Conservation (phyloP, 805 yeast species). For the Zygoascus flipseniorum region DNA sequence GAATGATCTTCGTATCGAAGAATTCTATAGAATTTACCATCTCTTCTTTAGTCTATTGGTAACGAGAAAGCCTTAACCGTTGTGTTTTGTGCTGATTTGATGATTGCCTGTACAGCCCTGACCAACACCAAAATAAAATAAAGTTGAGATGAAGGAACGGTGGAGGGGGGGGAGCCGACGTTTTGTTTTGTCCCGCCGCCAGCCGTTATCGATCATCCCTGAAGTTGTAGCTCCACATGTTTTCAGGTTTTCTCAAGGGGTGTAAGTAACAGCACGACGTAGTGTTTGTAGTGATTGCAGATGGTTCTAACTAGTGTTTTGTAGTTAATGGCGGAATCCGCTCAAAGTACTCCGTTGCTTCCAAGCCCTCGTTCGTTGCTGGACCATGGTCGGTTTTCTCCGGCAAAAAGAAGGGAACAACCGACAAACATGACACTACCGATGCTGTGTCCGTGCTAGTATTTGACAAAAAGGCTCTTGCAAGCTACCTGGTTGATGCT, state of each 20-base stretch:
- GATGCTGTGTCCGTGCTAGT: constrained; percentile 67
- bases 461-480: constrained; percentile 73
- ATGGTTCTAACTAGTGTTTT: background rate
- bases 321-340: constrained; percentile 23
- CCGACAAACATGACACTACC: background rate
- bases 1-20: constrained; percentile 30
- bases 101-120: no score
- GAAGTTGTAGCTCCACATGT: constrained; percentile 4
- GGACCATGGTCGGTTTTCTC: constrained; percentile 84
- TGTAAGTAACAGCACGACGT: constrained; percentile 10
- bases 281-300: background rate
- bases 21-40: background rate
- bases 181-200: background rate
- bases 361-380: constrained; percentile 59
- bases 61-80: background rate
- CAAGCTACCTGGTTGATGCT: constrained; percentile 42
- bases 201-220: background rate
- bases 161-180: no score
- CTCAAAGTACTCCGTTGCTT: constrained; percentile 53
- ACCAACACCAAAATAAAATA: no score
- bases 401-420: constrained; percentile 56
- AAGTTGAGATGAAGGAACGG: no score
- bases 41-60: no score
- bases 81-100: no score
- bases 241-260: constrained; percentile 16